Evolutionary conservation across 2,329 filamentous ascomycete genomes (phyloP), one percentile per base, ranked within the genome.

Genomic region (Cadophora sp.): DNA sequence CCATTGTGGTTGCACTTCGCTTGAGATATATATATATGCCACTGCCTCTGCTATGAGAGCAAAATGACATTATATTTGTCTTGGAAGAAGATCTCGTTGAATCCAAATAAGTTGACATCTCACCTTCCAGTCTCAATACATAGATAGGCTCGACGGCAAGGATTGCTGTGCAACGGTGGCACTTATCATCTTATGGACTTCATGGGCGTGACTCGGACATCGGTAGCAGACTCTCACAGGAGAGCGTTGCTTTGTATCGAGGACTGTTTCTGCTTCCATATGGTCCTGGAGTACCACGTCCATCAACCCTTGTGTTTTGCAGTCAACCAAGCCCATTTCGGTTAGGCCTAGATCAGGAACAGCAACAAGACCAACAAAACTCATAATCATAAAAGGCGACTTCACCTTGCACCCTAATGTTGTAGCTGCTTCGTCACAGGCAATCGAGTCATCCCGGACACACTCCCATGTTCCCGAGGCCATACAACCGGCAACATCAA

Each of bases 361-460:
- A 14, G 60, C 67, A 9, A 66, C 55, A 18, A 73, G 56, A 16
- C 71, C 73, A n/a, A 74, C 66, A 51, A 73, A 73, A 43, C 72
- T 74, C 27, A 71, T 72, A 56, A 74, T 73, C 68, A 74, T 66
- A 48, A 73, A 74, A 13, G 70, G 73, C 6, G 67, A 67, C 11
- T 70, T 69, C 50, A 73, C 70, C 11, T 50, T 70, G 36, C 72
- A 68, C 1, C 71, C 70, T 1, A 74, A 47, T 3, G 62, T 51
- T n/a, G 43, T 18, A 16, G 70, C 69, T 1, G 69, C 53, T 18
- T 45, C 59, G 43, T 72, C 72, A 11, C 71, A 68, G 14, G 62
- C 62, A 39, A 71, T 41, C 5, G 69, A 72, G 30, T 66, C 43
- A 43, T 74, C 73, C 51, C 71, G 65, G 7, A 69, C 68, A 3